Evolutionary conservation across 202 grass and related monocot species (phyloP).

Genomic region (Dendrocalamus latiflorus): DNA sequence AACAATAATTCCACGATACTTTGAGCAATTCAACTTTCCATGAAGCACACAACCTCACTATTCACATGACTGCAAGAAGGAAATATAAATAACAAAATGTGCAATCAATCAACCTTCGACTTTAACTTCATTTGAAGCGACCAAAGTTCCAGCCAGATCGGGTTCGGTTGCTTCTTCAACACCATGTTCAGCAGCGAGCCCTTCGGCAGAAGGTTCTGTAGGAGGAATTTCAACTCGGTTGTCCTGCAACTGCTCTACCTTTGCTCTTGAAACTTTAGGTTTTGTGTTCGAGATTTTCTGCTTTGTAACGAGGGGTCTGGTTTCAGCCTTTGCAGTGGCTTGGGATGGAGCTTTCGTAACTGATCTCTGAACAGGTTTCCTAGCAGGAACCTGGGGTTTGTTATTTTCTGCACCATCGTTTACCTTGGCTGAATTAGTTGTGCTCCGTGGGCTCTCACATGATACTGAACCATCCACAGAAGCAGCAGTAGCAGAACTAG

Average conservation of each 20-base stretch:
- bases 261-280: constrained; percentile 48
- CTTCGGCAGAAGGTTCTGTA: constrained; percentile 27
- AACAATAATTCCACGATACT: constrained; percentile 39
- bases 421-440: constrained; percentile 26
- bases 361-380: constrained; percentile 56
- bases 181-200: constrained; percentile 8
- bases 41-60: constrained; percentile 62
- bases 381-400: constrained; percentile 35
- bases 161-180: constrained; percentile 29
- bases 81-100: constrained; percentile 51
- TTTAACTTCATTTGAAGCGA: too few species aligned
- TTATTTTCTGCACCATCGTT: constrained; percentile 41
- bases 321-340: constrained; percentile 28
- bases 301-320: constrained; percentile 29
- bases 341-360: constrained; percentile 32
- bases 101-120: constrained; percentile 54
- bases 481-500: constrained; percentile 38
- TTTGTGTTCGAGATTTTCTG: constrained; percentile 35
- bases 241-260: constrained; percentile 31
- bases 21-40: constrained; percentile 51
- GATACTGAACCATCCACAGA: constrained; percentile 50
- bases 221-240: constrained; percentile 18
- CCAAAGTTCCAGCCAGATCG: too few species aligned
- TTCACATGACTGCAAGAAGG: constrained; percentile 60
- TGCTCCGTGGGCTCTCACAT: constrained; percentile 50